Base-by-base conservation (phyloP, 345 rosid species). In the Eucalyptus fibrosa region DNA sequence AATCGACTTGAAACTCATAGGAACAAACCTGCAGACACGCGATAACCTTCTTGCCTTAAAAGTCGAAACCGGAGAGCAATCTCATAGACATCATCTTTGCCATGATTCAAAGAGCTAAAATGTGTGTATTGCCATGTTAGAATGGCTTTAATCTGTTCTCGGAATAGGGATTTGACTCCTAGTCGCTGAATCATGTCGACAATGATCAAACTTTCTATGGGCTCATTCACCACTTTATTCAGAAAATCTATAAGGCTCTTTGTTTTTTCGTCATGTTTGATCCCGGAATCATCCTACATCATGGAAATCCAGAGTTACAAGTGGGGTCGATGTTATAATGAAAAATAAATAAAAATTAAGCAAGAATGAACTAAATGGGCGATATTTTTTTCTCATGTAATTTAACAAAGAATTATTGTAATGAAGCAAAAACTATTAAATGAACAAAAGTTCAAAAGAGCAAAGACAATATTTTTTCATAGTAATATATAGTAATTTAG, bases 31-130 rank as follows among this genome's bases (percentile, higher is more conserved):
- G 90, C 23, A 51, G 91, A 88, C 9, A 92, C 92, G n/a, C 86
- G 24, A 90, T 88, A 72, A 87, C 92, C 93, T 86, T 87, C 90
- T 89, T 93, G 93, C 67, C 93, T 90, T 0, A 91, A 89, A 86
- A 93, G 60, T 45, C 93, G 87, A 90, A 93, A 93, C 55, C 92
- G 69, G 87, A 92, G 93, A 7, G 93, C 89, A 42, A 87, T 87
- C 89, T 90, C 89, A 51, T 82, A 86, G 30, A 92, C 92, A 88
- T 88, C 56, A 40, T 59, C 26, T 34, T 86, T 16, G 17, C 42
- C 67, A 9, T 37, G 50, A n/a, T 59, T 59, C 65, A 59, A 21
- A 86, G 32, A 80, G 12, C 72, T 40, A 26, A 89, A 59, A 59
- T 59, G 65, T 26, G 65, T 59, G 65, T 88, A 90, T 49, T 92